Percentiles rank a stretch among this genome's conserved stretches.
phyloP scores from a whole-genome alignment of 2,329 filamentous ascomycete species.

The Tetracladium maxilliforme region DNA sequence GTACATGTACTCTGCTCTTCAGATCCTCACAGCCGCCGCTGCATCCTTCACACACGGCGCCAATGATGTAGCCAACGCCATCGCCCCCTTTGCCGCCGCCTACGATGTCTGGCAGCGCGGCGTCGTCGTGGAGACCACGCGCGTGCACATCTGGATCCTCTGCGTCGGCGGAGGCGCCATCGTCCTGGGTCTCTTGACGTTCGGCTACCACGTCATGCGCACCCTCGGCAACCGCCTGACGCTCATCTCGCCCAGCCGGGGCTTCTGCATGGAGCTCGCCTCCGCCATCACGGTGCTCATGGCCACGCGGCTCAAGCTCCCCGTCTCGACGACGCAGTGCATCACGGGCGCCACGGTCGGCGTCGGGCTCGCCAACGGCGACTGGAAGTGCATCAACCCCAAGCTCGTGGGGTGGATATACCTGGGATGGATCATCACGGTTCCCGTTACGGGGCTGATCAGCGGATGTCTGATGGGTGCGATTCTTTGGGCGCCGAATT shows the following conservation, averaged over 20 bases:
- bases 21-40: conserved; percentile 54
- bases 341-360: conserved; percentile 48
- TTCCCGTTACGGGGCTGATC: conserved; percentile 39
- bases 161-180: conserved; percentile 17
- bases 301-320: conserved; percentile 45
- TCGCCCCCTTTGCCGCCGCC: conserved; percentile 48
- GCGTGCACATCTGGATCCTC: conserved; percentile 46
- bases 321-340: conserved; percentile 51
- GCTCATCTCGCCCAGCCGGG: conserved; percentile 43
- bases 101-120: conserved; percentile 43
- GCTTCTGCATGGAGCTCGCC: conserved; percentile 45
- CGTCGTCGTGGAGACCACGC: conserved; percentile 19
- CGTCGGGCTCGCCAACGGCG: conserved; percentile 45
- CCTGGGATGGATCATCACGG: conserved; percentile 43
- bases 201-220: conserved; percentile 51
- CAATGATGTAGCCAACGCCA: conserved; percentile 48
- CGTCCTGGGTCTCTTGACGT: conserved; percentile 42
- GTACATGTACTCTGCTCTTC: conserved; percentile 51
- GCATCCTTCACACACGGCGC: conserved; percentile 59
- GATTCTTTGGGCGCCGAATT: conserved; percentile 44
- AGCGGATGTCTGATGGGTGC: conserved; percentile 47
- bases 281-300: conserved; percentile 47
- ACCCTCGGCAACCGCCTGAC: conserved; percentile 47
- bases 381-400: conserved; percentile 45
- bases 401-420: conserved; percentile 46